These are phyloP conservation scores for Solioccasus polychromus DNA, from an alignment of 768 basidiomycete genomes.

Conservation along the genomic window DNA sequence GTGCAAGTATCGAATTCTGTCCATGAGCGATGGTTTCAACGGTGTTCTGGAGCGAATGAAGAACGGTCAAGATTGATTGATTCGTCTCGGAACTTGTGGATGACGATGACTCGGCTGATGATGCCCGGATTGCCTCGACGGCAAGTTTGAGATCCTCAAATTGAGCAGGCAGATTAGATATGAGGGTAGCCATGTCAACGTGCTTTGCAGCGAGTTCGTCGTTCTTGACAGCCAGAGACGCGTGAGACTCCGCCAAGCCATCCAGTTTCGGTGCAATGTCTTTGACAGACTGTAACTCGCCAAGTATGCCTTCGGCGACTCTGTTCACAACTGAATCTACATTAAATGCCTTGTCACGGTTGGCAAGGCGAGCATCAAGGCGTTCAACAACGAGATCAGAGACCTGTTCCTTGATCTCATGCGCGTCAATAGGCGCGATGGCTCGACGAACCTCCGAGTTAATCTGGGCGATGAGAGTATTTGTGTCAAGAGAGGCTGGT, in stretches of 20 bases:
- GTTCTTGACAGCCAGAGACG: constrained; percentile 38
- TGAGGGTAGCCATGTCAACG: constrained; percentile 36
- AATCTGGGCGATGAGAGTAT: constrained; percentile 56
- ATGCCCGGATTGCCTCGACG: constrained; percentile 34
- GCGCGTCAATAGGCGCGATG: constrained; percentile 75
- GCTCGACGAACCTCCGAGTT: constrained; percentile 67
- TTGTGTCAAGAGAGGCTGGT: constrained; percentile 45
- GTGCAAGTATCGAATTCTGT: constrained; percentile 47
- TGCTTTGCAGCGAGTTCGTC: constrained; percentile 39
- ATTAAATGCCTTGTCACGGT: constrained; percentile 70
- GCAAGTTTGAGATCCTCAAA: constrained; percentile 44
- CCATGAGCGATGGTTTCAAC: constrained; percentile 49
- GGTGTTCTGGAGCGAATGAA: constrained; percentile 45
- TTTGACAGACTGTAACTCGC: constrained; percentile 40
- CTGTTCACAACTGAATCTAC: constrained; percentile 54
- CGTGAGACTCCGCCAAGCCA: constrained; percentile 41
- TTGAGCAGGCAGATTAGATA: constrained; percentile 48
- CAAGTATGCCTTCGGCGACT: constrained; percentile 52
- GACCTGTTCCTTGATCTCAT: constrained; percentile 87
- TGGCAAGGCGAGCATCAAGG: constrained; percentile 74
- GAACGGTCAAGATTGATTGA: constrained; percentile 31
- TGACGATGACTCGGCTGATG: constrained; percentile 17
- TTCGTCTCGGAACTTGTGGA: constrained; percentile 12
- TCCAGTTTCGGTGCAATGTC: constrained; percentile 41
- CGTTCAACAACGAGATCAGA: constrained; percentile 86